phyloP scores from a whole-genome alignment of 345 rosid species.

The Arabidopsis arenosa region DNA sequence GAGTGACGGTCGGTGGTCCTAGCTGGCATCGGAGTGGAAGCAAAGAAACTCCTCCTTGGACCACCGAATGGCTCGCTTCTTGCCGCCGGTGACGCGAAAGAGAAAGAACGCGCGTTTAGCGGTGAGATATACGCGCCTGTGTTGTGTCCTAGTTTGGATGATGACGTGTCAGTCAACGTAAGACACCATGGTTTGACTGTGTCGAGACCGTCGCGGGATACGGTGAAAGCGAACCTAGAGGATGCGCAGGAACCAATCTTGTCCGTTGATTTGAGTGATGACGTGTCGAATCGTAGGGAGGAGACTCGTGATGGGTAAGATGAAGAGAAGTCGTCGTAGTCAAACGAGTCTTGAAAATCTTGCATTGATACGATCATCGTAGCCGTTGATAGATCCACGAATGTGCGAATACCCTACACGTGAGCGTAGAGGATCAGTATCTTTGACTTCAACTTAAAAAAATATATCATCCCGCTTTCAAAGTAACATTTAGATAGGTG shows the following conservation, averaged over 20 bases:
- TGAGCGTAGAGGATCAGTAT: constrained; percentile 26
- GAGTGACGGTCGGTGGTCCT: constrained; percentile 49
- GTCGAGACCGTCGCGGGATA: constrained; percentile 81
- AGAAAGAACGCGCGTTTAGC: constrained; percentile 81
- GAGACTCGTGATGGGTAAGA: constrained; percentile 78
- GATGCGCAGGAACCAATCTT: constrained; percentile 72
- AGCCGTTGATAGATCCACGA: constrained; percentile 76
- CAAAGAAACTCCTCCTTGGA: constrained; percentile 62
- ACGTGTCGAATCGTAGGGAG: constrained; percentile 83
- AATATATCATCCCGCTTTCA: background rate
- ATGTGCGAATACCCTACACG: constrained; percentile 88
- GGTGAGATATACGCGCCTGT: constrained; percentile 79
- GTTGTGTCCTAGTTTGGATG: constrained; percentile 54
- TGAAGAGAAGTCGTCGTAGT: constrained; percentile 68
- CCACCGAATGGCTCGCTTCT: constrained; percentile 42
- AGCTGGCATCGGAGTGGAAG: constrained; percentile 93
- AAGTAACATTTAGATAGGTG: constrained; percentile 23
- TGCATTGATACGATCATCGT: constrained; percentile 73
- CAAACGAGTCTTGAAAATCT: constrained; percentile 75
- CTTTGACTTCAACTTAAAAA: background rate
- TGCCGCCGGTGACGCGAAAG: constrained; percentile 88
- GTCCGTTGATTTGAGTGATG: constrained; percentile 64
- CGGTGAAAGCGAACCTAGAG: constrained; percentile 97
- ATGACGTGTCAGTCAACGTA: constrained; percentile 67
- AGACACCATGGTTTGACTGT: constrained; percentile 98